Evolutionary conservation across 2,329 filamentous ascomycete species (phyloP).

Genomic region (Hypoxylon sp.): DNA sequence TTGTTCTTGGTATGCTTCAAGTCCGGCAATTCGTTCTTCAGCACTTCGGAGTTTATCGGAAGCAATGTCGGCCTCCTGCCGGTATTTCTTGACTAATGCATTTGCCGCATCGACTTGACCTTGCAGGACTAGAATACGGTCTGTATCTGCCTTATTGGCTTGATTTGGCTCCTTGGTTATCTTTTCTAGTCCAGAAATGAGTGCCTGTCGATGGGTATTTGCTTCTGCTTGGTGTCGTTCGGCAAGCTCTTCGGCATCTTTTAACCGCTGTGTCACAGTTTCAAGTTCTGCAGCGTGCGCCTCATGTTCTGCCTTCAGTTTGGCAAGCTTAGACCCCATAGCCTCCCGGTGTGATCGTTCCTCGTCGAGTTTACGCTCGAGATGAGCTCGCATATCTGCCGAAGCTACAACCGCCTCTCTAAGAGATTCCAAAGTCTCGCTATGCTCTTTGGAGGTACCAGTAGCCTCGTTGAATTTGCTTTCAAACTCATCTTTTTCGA

Average conservation of each 20-base stretch:
- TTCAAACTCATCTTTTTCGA: constrained; percentile 85
- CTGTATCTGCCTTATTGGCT: constrained; percentile 61
- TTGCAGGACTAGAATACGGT: constrained; percentile 78
- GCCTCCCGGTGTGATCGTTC: constrained; percentile 79
- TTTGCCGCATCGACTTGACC: constrained; percentile 82
- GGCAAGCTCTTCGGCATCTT: constrained; percentile 86
- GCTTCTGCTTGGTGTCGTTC: constrained; percentile 90
- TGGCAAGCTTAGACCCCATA: constrained; percentile 78
- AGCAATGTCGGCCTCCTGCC: constrained; percentile 84
- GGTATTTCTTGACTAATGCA: constrained; percentile 83
- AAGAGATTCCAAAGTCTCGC: constrained; percentile 76
- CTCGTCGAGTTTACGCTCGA: constrained; percentile 85
- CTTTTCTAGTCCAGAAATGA: constrained; percentile 83
- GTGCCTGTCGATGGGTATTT: constrained; percentile 80
- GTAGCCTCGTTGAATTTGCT: constrained; percentile 72
- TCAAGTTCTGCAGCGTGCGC: constrained; percentile 80
- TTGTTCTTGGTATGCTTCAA: constrained; percentile 98
- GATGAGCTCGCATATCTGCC: constrained; percentile 74
- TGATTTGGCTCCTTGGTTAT: constrained; percentile 64
- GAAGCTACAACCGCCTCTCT: constrained; percentile 82
- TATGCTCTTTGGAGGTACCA: constrained; percentile 73
- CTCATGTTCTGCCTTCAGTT: constrained; percentile 85
- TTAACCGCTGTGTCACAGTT: constrained; percentile 74
- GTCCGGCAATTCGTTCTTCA: constrained; percentile 94
- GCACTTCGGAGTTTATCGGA: constrained; percentile 90